Percentiles rank a stretch among this genome's conserved stretches.
These are phyloP conservation scores for Heracleum sosnowskyi DNA, from an alignment of 129 eudicot species.

Conservation along the genomic window DNA sequence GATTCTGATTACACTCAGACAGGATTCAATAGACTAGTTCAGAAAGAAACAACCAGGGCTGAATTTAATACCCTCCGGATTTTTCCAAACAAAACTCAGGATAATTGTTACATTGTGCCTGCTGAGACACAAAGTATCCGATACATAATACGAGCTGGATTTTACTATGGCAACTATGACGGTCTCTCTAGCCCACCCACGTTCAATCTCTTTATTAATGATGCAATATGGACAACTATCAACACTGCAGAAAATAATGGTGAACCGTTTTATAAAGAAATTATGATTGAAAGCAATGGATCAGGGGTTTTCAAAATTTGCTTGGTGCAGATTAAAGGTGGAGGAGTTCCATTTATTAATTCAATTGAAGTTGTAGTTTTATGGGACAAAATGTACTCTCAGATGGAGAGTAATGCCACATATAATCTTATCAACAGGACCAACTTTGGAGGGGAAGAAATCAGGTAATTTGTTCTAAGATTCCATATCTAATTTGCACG, in stretches of 20 bases:
- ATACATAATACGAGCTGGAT: neutral
- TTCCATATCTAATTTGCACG: no score
- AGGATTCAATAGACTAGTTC: neutral
- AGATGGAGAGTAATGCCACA: neutral
- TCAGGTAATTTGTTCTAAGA: neutral
- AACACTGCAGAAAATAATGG: neutral
- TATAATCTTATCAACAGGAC: no score
- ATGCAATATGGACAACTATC: neutral
- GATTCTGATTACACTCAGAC: neutral
- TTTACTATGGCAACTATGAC: neutral
- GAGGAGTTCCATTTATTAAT: neutral
- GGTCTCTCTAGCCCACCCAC: neutral
- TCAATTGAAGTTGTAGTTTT: neutral
- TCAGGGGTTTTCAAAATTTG: neutral
- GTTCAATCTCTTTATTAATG: neutral
- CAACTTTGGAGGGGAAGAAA: constrained; percentile 11
- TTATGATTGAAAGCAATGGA: neutral
- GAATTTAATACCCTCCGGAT: neutral
- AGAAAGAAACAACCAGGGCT: neutral
- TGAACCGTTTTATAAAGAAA: neutral
- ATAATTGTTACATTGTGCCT: neutral
- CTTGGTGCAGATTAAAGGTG: neutral
- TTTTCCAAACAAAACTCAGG: constrained; percentile 2
- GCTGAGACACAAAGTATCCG: neutral
- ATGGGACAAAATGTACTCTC: neutral